These are phyloP conservation scores for Diatrype stigma DNA, from an alignment of 2,329 filamentous ascomycete genomes.

Conservation along the genomic window DNA sequence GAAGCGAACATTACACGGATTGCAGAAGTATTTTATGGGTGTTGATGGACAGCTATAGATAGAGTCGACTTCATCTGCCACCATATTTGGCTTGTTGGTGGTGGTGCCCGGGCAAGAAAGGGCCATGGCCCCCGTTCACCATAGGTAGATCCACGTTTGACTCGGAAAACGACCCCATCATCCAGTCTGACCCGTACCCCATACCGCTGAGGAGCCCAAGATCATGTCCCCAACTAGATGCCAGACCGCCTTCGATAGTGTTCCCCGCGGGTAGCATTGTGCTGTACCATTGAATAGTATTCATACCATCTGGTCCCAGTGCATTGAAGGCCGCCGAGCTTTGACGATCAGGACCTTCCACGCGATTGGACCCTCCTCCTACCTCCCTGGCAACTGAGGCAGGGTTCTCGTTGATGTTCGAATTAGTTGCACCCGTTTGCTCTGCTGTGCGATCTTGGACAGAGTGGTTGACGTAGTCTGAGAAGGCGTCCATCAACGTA, in stretches of 20 bases:
- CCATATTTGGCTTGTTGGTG: no score
- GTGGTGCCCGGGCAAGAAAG: no score
- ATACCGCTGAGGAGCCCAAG: neutral
- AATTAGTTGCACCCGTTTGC: neutral
- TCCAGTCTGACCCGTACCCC: neutral
- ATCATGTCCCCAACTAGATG: neutral
- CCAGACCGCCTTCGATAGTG: constrained; percentile 4
- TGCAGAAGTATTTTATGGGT: no score
- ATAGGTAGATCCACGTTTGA: constrained; percentile 1
- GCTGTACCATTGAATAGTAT: constrained; percentile 5
- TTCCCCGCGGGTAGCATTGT: constrained; percentile 2
- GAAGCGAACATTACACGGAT: no score
- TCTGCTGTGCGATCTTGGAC: neutral
- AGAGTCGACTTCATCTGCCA: no score
- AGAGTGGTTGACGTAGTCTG: constrained; percentile 11
- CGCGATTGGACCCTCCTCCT: neutral
- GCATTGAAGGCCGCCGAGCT: neutral
- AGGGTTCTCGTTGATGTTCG: neutral
- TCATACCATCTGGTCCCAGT: neutral
- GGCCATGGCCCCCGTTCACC: neutral
- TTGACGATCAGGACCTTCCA: no score
- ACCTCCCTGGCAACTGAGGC: neutral
- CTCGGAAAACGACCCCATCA: neutral
- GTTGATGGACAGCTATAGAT: no score
- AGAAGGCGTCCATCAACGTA: constrained; percentile 23